These are phyloP conservation scores for Cyberlindnera maritima DNA, from an alignment of 805 yeast species.

Conservation along the genomic window DNA sequence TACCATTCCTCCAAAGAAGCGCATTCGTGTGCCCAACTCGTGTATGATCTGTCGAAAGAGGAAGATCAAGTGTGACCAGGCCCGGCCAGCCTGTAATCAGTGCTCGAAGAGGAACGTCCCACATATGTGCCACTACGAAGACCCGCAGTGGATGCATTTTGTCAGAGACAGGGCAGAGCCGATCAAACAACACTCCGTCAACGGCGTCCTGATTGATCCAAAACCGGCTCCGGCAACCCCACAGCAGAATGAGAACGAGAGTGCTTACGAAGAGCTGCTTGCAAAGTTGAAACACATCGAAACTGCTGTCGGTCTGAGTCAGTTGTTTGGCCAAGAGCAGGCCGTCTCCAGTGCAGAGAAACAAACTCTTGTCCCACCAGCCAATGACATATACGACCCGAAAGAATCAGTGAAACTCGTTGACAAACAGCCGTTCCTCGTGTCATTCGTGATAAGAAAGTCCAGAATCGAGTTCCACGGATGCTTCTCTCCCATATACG, in stretches of 20 bases:
- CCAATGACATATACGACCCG: conserved; percentile 14
- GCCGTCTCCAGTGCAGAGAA: neutral
- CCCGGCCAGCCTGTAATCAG: conserved; percentile 51
- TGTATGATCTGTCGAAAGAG: conserved; percentile 46
- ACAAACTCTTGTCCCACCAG: neutral
- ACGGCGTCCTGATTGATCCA: neutral
- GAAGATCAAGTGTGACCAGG: conserved; percentile 45
- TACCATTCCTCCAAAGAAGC: conserved; percentile 1
- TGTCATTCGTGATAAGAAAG: conserved; percentile 34
- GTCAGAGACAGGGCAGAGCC: neutral
- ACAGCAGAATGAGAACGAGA: neutral
- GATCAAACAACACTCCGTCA: neutral
- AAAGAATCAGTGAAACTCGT: conserved; percentile 40
- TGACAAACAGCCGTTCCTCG: conserved; percentile 36
- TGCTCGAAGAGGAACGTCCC: conserved; percentile 54
- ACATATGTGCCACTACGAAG: conserved; percentile 10
- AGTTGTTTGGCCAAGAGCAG: neutral
- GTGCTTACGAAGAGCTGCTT: neutral
- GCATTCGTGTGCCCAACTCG: conserved; percentile 39
- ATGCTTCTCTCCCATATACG: conserved; percentile 47
- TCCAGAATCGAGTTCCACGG: conserved; percentile 46
- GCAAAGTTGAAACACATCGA: neutral
- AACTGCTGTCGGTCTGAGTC: neutral
- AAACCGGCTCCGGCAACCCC: too few relatives aligned
- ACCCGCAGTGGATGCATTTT: conserved; percentile 10